phyloP scores from a whole-genome alignment of 1,284 basidiomycete genomes.

The Microbotryum lychnidis-dioicae region DNA sequence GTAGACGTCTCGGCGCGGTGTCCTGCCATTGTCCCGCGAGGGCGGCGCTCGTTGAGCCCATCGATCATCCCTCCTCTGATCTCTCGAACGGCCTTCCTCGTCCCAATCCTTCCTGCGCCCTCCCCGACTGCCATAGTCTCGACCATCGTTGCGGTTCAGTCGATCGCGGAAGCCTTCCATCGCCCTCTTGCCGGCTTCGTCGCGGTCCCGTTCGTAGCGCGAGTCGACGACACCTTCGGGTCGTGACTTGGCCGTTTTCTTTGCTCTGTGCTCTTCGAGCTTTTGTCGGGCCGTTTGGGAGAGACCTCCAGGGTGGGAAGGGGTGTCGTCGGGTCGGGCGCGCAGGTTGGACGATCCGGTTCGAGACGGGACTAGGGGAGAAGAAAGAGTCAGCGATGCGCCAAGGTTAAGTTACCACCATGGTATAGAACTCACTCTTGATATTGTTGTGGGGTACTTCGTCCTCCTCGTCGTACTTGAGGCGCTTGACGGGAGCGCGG shows the following conservation, averaged over 20 bases:
- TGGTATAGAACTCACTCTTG: conserved; percentile 55
- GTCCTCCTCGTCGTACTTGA: conserved; percentile 48
- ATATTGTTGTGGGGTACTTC: conserved; percentile 56
- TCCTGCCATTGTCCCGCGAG: conserved; percentile 22
- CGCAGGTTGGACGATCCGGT: conserved; percentile 47
- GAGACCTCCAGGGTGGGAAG: conserved; percentile 83
- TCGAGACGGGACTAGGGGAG: conserved; percentile 21
- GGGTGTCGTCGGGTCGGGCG: conserved; percentile 76
- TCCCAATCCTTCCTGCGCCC: conserved; percentile 8
- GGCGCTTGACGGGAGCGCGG: conserved; percentile 56
- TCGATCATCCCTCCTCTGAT: conserved; percentile 12
- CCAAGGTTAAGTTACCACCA: background rate
- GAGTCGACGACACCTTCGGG: conserved; percentile 21
- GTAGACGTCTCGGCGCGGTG: conserved; percentile 24
- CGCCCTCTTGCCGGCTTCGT: conserved; percentile 18
- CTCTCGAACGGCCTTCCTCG: conserved; percentile 7
- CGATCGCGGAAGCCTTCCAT: conserved; percentile 36
- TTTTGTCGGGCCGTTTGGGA: conserved; percentile 61
- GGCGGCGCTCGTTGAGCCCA: conserved; percentile 1
- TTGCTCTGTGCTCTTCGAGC: conserved; percentile 63
- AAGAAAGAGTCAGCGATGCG: background rate
- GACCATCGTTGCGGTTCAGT: conserved; percentile 30
- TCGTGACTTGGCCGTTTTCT: conserved; percentile 5
- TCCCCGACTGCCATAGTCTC: conserved; percentile 1
- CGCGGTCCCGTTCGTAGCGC: conserved; percentile 22